A percentile compares a stretch with the other conserved stretches of the same genome.
These are phyloP conservation scores for Colletotrichum sp. DNA, from an alignment of 2,329 filamentous ascomycete genomes.

Conservation along the genomic window DNA sequence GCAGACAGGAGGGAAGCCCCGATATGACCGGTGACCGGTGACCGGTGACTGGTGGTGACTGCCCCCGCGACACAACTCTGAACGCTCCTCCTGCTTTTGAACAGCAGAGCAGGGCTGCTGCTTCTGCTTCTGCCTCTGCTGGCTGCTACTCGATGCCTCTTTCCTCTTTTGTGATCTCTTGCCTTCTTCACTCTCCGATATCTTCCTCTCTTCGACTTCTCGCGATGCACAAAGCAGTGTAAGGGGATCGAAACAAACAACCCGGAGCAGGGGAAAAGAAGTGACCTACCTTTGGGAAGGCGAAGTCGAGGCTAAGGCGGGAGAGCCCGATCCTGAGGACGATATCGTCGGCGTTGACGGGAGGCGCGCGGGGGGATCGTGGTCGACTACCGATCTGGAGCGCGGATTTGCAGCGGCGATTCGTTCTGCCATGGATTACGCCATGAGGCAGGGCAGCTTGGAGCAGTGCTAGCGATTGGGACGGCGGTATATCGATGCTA, in stretches of 20 bases:
- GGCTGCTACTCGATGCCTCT: neutral
- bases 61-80: neutral
- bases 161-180: neutral
- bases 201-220: neutral
- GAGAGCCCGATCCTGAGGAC: conserved; percentile 15
- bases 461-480: conserved; percentile 5
- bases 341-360: conserved; percentile 39
- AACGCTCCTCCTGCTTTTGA: neutral
- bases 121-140: neutral
- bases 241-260: neutral
- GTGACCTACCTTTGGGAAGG: conserved; percentile 22
- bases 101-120: neutral
- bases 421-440: conserved; percentile 74
- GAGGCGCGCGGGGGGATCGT: conserved; percentile 56
- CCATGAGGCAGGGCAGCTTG: conserved; percentile 56
- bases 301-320: conserved; percentile 16
- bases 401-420: conserved; percentile 52
- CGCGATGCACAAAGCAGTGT: neutral
- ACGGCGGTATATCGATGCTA: neutral
- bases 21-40: neutral
- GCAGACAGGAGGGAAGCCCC: neutral
- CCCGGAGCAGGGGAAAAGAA: neutral
- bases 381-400: conserved; percentile 59
- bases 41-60: neutral
- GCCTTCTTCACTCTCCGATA: neutral